Evolutionary conservation across 2,329 filamentous ascomycete species (phyloP).

Genomic region (Macroventuria anomochaeta): DNA sequence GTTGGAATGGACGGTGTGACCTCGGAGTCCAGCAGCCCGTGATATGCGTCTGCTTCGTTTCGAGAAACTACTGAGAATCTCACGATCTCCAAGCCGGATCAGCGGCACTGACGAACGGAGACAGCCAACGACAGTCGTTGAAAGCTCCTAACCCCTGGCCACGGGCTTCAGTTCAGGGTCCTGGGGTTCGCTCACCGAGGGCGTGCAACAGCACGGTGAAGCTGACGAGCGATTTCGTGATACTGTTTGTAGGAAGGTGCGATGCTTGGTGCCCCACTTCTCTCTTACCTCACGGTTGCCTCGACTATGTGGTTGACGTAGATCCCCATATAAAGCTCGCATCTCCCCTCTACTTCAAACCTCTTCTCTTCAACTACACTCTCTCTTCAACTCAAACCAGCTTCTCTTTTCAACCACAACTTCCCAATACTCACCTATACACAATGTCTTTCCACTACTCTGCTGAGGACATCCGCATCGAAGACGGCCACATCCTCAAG

Average conservation of each 20-base stretch:
- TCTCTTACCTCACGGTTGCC: slow-evolving; percentile 12
- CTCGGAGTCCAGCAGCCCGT: slow-evolving; percentile 7
- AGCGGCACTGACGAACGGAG: slow-evolving; percentile 4
- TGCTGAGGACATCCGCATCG: slow-evolving; percentile 56
- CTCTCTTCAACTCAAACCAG: background rate
- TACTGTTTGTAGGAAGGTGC: slow-evolving; percentile 6
- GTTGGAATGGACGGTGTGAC: slow-evolving; percentile 14
- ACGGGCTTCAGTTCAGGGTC: slow-evolving; percentile 3
- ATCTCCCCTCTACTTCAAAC: slow-evolving; percentile 1
- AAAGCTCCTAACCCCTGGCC: background rate
- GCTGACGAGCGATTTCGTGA: slow-evolving; percentile 17
- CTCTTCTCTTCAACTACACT: slow-evolving; percentile 7
- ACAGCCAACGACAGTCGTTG: slow-evolving; percentile 4
- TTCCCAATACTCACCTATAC: background rate
- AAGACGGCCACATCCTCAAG: slow-evolving; percentile 59
- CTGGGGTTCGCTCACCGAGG: slow-evolving; percentile 11
- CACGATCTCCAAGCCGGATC: slow-evolving; percentile 18
- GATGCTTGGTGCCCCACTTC: slow-evolving; percentile 9
- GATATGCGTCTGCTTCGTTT: slow-evolving; percentile 12
- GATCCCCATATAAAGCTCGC: slow-evolving; percentile 12
- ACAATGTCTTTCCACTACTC: slow-evolving; percentile 57
- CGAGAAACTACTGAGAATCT: slow-evolving; percentile 7
- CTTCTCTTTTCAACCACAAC: background rate
- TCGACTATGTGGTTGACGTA: slow-evolving; percentile 10
- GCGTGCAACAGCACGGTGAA: slow-evolving; percentile 7